Evolutionary conservation across 176 grass and related monocot genomes (phyloP).

Genomic region (Eragrostis curvula): DNA sequence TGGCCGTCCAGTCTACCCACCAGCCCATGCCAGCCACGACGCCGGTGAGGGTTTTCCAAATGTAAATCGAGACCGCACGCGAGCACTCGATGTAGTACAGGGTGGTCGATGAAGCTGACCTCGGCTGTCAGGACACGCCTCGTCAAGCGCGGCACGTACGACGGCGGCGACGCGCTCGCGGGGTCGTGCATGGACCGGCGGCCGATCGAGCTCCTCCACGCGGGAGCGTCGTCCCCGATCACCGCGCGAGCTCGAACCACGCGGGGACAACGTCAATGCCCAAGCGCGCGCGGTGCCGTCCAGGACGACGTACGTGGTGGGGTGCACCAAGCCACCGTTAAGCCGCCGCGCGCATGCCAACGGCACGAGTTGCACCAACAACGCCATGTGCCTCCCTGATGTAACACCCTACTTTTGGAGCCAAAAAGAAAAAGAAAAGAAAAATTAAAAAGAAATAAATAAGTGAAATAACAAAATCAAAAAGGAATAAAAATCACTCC

Average conservation of each 20-base stretch:
- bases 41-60: constrained; percentile 40
- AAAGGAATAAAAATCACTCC: too few relatives aligned
- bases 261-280: not conserved
- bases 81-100: constrained; percentile 33
- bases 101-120: constrained; percentile 29
- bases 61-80: constrained; percentile 47
- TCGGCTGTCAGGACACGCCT: constrained; percentile 21
- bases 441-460: too few relatives aligned
- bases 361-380: constrained; percentile 51
- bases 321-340: constrained; percentile 53
- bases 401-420: too few relatives aligned
- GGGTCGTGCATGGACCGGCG: constrained; percentile 49
- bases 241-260: constrained; percentile 41
- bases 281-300: constrained; percentile 45
- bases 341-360: constrained; percentile 55
- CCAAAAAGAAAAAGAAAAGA: too few relatives aligned
- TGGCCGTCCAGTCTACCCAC: constrained; percentile 46
- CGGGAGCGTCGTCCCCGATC: too few relatives aligned
- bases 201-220: too few relatives aligned
- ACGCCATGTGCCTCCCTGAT: too few relatives aligned
- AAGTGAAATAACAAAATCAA: too few relatives aligned
- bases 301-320: constrained; percentile 42
- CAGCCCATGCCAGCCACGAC: constrained; percentile 39
- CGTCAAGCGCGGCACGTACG: constrained; percentile 15
- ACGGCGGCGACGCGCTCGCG: constrained; percentile 11